phyloP scores from a whole-genome alignment of 495 filamentous ascomycete genomes.

The Penicillium macrosclerotiorum region DNA sequence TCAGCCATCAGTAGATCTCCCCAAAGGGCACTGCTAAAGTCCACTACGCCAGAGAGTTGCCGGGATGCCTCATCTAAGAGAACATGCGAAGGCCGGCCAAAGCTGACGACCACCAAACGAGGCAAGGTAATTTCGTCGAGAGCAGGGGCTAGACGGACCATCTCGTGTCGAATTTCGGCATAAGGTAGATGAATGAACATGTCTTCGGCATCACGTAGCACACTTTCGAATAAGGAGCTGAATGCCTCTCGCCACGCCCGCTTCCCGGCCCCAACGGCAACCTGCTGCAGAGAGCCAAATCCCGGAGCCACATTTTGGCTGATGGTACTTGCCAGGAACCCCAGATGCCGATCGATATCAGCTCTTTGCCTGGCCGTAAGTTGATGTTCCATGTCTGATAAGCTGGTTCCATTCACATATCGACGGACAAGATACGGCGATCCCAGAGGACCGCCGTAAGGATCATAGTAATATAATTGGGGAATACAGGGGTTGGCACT shows the following conservation, averaged over 20 bases:
- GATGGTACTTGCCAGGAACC: slow-evolving; percentile 30
- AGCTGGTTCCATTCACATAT: slow-evolving; percentile 44
- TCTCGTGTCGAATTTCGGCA: slow-evolving; percentile 54
- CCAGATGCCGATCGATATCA: slow-evolving; percentile 44
- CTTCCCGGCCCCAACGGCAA: slow-evolving; percentile 46
- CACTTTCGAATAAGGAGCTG: slow-evolving; percentile 55
- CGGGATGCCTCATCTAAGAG: slow-evolving; percentile 52
- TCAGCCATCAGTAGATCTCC: slow-evolving; percentile 49
- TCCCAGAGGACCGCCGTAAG: slow-evolving; percentile 35
- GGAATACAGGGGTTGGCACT: slow-evolving; percentile 48
- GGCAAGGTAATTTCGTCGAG: slow-evolving; percentile 58
- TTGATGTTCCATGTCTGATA: slow-evolving; percentile 38
- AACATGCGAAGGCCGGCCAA: slow-evolving; percentile 55
- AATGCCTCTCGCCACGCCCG: slow-evolving; percentile 63
- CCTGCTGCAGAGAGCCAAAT: slow-evolving; percentile 52
- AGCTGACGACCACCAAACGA: slow-evolving; percentile 56
- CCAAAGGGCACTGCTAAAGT: slow-evolving; percentile 49
- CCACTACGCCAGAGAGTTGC: slow-evolving; percentile 43
- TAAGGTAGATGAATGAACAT: slow-evolving; percentile 67
- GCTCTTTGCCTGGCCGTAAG: slow-evolving; percentile 37
- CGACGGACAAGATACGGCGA: slow-evolving; percentile 50
- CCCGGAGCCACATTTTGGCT: slow-evolving; percentile 40
- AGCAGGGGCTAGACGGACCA: slow-evolving; percentile 41
- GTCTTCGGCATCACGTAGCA: slow-evolving; percentile 69
- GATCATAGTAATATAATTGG: slow-evolving; percentile 50